Base-by-base conservation (phyloP, 306 rosid genomes). In the Glycine soja region DNA sequence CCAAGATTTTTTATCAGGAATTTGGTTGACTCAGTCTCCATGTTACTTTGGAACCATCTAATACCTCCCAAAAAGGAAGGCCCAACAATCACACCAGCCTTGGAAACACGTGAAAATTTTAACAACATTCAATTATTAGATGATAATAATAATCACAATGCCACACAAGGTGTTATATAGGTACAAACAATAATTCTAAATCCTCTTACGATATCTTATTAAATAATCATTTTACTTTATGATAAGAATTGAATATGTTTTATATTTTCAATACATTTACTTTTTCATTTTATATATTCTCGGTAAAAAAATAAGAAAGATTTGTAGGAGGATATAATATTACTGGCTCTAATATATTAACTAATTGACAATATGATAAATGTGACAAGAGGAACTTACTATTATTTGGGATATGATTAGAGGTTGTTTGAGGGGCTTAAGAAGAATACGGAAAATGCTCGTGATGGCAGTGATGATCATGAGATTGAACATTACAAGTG, bases 11-110 rank as follows among this genome's bases (percentile, higher is more conserved):
- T 80, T 43, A 89, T 11, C 32, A 95, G 2, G 79, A 81, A 93
- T 36, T 47, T 54, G 0, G 87, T 63, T 6, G 86, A 38, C 0
- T 58, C 87, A 0, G 86, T 87, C 14, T 46, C 59, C 13, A 90
- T 5, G 0, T 79, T 2, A 3, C 11, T 61, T 10, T 16, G 46
- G 67, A 81, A 88, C 79, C 82, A 86, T 79, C 47, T 73, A 72
- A 30, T 78, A 65, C 81, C 85, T 6, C 94, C 91, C 8, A 95
- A 70, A 74, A 91, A 77, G 0, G 95, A 83, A n/a, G 99, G 97
- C 50, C 97, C 99, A 53, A 95, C 2, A 42, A 95, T 68, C 2
- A 93, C 86, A 8, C 97, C 99, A 18, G 92, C 97, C 99, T 95
- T 67, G n/a, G 5, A 54, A 72, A 85, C 36, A 71, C 66, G 82